phyloP scores from a whole-genome alignment of 176 grass and related monocot genomes.

The Themeda triandra region DNA sequence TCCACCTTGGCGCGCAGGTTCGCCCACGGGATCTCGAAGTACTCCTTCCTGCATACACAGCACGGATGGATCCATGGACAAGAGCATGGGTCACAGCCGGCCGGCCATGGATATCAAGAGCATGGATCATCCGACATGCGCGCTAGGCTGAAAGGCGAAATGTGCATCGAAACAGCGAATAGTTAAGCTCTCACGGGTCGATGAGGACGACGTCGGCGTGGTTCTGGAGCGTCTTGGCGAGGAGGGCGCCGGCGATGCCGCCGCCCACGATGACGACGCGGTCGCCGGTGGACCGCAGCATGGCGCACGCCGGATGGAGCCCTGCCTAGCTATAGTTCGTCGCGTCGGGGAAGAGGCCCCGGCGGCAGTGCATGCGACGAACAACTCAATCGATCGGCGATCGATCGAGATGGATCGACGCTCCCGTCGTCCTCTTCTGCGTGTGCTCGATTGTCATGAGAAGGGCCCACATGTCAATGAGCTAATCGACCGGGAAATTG shows the following conservation, averaged over 20 bases:
- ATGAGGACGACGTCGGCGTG: slow-evolving; percentile 68
- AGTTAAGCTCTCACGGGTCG: slow-evolving; percentile 49
- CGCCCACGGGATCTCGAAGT: slow-evolving; percentile 83
- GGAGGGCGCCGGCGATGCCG: slow-evolving; percentile 68
- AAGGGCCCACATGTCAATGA: slow-evolving; percentile 13
- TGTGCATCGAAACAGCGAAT: neutral
- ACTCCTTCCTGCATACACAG: slow-evolving; percentile 52
- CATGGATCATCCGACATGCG: neutral
- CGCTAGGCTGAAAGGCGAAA: neutral
- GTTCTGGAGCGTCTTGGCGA: slow-evolving; percentile 64
- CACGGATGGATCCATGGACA: neutral
- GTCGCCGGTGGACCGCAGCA: slow-evolving; percentile 42
- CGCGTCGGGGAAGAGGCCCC: neutral
- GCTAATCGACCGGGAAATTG: neutral
- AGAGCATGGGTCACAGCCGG: neutral
- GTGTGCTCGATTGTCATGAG: neutral
- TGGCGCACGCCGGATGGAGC: neutral
- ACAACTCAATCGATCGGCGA: neutral
- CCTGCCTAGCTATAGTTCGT: neutral
- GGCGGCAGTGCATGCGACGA: neutral
- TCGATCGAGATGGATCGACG: slow-evolving; percentile 12
- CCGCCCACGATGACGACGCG: slow-evolving; percentile 70
- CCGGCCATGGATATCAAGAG: neutral
- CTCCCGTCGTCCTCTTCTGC: neutral
- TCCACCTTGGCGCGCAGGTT: slow-evolving; percentile 72